Conservation (phyloP, 163 green algal genomes). For the Scenedesmus sp. region DNA sequence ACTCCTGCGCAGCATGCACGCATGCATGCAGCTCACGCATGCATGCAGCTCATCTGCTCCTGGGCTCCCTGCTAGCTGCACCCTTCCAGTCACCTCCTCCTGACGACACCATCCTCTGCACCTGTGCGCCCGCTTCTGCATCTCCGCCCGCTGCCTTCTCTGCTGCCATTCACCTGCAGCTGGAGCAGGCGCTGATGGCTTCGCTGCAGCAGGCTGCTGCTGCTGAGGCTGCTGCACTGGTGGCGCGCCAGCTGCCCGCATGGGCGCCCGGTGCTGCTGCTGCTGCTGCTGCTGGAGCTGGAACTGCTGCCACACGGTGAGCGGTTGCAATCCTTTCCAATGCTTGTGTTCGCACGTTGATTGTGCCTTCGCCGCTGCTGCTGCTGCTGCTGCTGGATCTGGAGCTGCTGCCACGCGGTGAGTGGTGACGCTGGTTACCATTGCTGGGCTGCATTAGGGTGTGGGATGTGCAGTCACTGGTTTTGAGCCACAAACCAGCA, state of each 20-base stretch:
- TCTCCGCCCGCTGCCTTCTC: neutral
- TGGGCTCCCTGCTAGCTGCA: too few relatives aligned
- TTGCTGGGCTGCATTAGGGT: too few relatives aligned
- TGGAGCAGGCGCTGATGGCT: constrained; percentile 38
- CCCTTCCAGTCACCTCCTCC: too few relatives aligned
- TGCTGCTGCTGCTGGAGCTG: neutral
- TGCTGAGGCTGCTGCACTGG: neutral
- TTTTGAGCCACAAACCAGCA: too few relatives aligned
- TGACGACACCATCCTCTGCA: neutral
- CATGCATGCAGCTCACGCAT: too few relatives aligned
- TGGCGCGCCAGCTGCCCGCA: neutral
- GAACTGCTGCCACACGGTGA: neutral
- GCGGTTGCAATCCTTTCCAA: neutral
- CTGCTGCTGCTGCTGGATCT: too few relatives aligned
- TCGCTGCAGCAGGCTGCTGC: constrained; percentile 20
- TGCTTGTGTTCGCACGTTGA: too few relatives aligned
- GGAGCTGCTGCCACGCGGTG: neutral
- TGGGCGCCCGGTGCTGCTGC: constrained; percentile 20
- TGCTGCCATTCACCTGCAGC: neutral
- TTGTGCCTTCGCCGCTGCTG: too few relatives aligned
- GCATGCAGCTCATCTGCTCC: too few relatives aligned
- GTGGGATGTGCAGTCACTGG: too few relatives aligned
- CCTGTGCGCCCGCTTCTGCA: neutral
- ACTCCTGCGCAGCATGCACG: too few relatives aligned
- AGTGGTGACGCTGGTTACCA: neutral